phyloP scores from a whole-genome alignment of 2,329 filamentous ascomycete genomes.

The Lecanicillium sp. region DNA sequence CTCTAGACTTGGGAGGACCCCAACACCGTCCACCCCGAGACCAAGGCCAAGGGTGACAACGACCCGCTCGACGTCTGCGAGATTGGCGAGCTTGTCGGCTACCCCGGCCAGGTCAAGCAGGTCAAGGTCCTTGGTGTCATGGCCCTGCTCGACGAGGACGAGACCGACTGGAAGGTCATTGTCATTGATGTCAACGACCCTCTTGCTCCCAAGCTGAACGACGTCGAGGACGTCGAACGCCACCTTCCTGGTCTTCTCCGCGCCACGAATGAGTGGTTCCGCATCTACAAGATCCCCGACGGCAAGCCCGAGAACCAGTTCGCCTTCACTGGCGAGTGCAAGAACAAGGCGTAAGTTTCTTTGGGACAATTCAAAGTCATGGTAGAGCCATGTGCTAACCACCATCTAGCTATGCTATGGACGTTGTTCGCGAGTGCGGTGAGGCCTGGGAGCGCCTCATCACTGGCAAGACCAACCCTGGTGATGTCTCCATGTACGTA shows the following conservation, averaged over 20 bases:
- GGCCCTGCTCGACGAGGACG: slow-evolving; percentile 97
- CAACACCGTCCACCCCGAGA: slow-evolving; percentile 92
- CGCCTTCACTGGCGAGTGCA: slow-evolving; percentile 99
- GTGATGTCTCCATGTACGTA: slow-evolving; percentile 75
- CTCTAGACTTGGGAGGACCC: slow-evolving; percentile 96
- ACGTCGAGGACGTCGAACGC: slow-evolving; percentile 97
- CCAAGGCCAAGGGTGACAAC: slow-evolving; percentile 99
- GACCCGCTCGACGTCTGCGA: slow-evolving; percentile 99
- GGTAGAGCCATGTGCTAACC: slow-evolving; percentile 9
- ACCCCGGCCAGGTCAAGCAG: slow-evolving; percentile 96
- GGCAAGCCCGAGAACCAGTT: slow-evolving; percentile 99
- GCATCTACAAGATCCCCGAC: slow-evolving; percentile 99
- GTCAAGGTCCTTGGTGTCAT: slow-evolving; percentile 99
- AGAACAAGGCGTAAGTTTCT: slow-evolving; percentile 84
- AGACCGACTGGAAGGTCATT: slow-evolving; percentile 99
- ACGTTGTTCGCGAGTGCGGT: slow-evolving; percentile 89
- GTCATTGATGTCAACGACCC: slow-evolving; percentile 98
- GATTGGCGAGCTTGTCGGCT: slow-evolving; percentile 96
- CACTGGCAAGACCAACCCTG: slow-evolving; percentile 75
- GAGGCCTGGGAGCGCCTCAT: slow-evolving; percentile 97
- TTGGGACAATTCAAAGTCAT: background rate
- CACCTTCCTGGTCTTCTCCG: slow-evolving; percentile 94
- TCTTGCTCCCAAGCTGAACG: slow-evolving; percentile 91
- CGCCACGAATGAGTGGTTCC: slow-evolving; percentile 99
- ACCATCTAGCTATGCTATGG: slow-evolving; percentile 71